Percentiles rank a stretch among this genome's conserved stretches.
Conservation (phyloP, 768 basidiomycete genomes). For the Suillus alpinus region DNA sequence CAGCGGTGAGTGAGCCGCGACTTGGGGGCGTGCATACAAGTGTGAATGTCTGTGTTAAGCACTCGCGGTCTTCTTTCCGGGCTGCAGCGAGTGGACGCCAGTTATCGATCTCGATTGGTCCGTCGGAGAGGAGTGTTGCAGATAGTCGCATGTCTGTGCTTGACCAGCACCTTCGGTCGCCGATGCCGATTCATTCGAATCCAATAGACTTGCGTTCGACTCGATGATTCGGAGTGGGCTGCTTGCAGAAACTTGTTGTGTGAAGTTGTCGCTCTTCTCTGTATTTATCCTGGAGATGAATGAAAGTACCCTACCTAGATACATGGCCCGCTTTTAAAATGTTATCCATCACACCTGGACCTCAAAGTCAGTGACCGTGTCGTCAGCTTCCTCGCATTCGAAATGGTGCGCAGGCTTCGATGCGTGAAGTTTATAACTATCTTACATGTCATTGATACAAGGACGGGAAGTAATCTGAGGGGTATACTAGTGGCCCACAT, state of each 20-base stretch:
- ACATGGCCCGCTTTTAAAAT: too few relatives aligned
- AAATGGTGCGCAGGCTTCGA: too few relatives aligned
- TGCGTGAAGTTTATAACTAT: background rate
- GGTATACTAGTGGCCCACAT: background rate
- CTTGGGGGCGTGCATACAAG: background rate
- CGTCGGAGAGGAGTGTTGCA: background rate
- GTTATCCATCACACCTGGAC: too few relatives aligned
- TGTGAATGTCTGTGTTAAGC: background rate
- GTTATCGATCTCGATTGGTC: background rate
- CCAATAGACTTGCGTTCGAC: background rate
- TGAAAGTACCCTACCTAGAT: too few relatives aligned
- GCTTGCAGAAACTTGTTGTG: background rate
- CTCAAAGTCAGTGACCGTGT: background rate
- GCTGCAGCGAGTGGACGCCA: background rate
- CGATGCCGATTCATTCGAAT: background rate
- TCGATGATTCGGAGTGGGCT: background rate
- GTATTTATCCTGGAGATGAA: background rate
- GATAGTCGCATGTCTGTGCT: background rate
- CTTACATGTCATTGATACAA: background rate
- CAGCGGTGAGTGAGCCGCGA: background rate
- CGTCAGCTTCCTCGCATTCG: background rate
- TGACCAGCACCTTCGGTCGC: background rate
- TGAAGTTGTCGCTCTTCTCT: background rate
- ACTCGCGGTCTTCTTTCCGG: background rate
- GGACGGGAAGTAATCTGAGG: background rate